Evolutionary conservation across 1,284 basidiomycete species (phyloP).

Genomic region (Pascua guehoae): DNA sequence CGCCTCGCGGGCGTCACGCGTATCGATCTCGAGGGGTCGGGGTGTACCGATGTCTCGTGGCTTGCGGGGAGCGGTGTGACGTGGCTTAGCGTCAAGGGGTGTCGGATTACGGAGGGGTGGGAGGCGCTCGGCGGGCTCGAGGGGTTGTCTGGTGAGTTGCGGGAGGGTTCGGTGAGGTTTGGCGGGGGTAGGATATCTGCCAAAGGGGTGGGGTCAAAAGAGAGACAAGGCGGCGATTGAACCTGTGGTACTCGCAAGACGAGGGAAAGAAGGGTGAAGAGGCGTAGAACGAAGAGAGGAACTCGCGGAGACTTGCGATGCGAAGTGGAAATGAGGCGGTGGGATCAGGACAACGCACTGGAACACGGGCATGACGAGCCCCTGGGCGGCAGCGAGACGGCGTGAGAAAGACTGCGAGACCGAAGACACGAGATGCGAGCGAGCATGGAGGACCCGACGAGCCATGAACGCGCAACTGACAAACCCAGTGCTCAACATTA

Average conservation of each 20-base stretch:
- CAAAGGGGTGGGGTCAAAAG: too few species aligned
- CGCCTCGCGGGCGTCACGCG: constrained; percentile 28
- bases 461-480: constrained; percentile 1
- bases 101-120: constrained; percentile 35
- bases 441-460: too few species aligned
- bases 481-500: constrained; percentile 43
- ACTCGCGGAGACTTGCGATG: too few species aligned
- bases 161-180: not conserved
- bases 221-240: too few species aligned
- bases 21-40: constrained; percentile 39
- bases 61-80: constrained; percentile 29
- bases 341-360: too few species aligned
- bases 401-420: not conserved
- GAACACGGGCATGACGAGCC: too few species aligned
- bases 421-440: not conserved
- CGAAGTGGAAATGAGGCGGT: too few species aligned
- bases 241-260: too few species aligned
- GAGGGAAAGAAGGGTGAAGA: too few species aligned
- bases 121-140: constrained; percentile 32
- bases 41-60: constrained; percentile 35
- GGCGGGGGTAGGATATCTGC: too few species aligned
- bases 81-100: constrained; percentile 41
- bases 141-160: constrained; percentile 33
- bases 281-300: too few species aligned
- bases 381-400: too few species aligned